Evolutionary conservation across 2,329 filamentous ascomycete genomes (phyloP).

Genomic region (Cyclaneusma minus): DNA sequence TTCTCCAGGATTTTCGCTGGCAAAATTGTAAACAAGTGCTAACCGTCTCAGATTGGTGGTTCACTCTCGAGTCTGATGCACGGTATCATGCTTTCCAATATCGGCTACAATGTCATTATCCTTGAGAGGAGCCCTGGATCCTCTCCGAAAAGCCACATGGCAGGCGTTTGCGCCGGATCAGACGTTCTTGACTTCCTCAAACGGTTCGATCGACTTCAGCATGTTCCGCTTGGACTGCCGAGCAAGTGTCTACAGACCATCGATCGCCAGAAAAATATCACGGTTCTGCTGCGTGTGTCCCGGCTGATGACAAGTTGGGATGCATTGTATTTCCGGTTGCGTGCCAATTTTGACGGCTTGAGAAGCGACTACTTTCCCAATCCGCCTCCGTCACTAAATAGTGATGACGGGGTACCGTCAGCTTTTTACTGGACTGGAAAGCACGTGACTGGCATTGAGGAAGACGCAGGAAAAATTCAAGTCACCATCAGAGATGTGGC

Average conservation of each 20-base stretch:
- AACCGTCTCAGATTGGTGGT: slow-evolving; percentile 8
- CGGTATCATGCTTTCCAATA: slow-evolving; percentile 6
- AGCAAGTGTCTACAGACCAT: not conserved
- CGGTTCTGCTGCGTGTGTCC: too few species aligned
- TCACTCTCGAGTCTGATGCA: slow-evolving; percentile 9
- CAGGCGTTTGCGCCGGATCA: slow-evolving; percentile 6
- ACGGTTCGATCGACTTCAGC: slow-evolving; percentile 2
- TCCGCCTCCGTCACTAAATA: too few species aligned
- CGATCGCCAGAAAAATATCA: too few species aligned
- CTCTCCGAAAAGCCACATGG: slow-evolving; percentile 7
- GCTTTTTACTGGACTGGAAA: not conserved
- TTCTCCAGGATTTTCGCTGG: too few species aligned
- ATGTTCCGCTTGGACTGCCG: not conserved
- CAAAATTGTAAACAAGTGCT: too few species aligned
- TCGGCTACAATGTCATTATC: slow-evolving; percentile 8
- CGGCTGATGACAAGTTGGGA: slow-evolving; percentile 8
- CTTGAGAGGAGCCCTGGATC: slow-evolving; percentile 6
- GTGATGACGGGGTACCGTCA: slow-evolving; percentile 1
- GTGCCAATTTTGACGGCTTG: slow-evolving; percentile 12
- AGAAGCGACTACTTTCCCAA: too few species aligned
- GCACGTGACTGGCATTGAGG: not conserved
- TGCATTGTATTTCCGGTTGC: slow-evolving; percentile 8
- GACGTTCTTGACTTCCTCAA: slow-evolving; percentile 6
- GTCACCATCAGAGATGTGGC: not conserved
- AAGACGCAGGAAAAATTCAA: not conserved